Evolutionary conservation across 2,329 filamentous ascomycete genomes (phyloP), one percentile per base, ranked within the genome.

Genomic region (Harringtonia aguacate): DNA sequence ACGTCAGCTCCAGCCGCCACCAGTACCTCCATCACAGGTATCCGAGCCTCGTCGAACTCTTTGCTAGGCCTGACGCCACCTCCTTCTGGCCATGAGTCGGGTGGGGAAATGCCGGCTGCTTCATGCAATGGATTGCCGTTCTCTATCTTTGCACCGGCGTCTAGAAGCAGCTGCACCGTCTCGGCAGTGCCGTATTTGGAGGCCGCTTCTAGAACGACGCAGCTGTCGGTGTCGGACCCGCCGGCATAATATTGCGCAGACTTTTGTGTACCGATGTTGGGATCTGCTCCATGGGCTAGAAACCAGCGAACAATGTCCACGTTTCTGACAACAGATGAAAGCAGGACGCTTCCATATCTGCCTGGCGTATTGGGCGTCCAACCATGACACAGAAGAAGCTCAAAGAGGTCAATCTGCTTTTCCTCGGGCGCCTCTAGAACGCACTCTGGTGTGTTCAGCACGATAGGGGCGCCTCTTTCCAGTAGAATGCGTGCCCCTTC

Each of bases 201-300:
- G 8, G 34, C 34, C 2, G 13, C 3, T 12, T 36, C 40, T 8
- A 42, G 40, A 4, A 24, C 34, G 15, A 10, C 31, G 24, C 40
- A 29, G 1, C 29, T 34, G 2, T 17, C 34, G 8, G n/a, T n/a
- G n/a, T 36, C 33, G 4, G 40, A 21, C 8, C 20, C 12, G 4
- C 31, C 40, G 27, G n/a, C n/a, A n/a, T n/a, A n/a, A n/a, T n/a
- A n/a, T 8, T 13, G n/a, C 40, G 34, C 31, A n/a, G 9, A 8
- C 9, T 28, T n/a, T 7, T 24, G 29, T 17, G 3, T 6, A 13
- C 39, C 31, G 22, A 28, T 21, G 27, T 42, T 36, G 13, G 40
- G 40, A 24, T 42, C 40, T 15, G 40, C 40, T 21, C 40, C 40
- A 22, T 42, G 31, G 31, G 12, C 17, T 8, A 42, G 40, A n/a